Evolutionary conservation across 2,329 filamentous ascomycete species (phyloP).

Genomic region (Aureobasidium namibiae): DNA sequence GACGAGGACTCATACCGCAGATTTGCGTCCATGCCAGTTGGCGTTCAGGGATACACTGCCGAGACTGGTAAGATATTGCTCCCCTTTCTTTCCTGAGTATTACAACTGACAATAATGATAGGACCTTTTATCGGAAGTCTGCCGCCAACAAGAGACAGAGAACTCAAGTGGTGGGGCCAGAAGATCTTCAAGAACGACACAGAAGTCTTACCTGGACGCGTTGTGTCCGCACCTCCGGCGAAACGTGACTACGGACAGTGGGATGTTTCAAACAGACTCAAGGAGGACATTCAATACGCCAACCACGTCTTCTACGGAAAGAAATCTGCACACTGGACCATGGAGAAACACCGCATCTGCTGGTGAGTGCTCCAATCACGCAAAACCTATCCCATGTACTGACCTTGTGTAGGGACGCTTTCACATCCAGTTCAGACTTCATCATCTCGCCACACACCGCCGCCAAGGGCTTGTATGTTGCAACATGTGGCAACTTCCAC

Average conservation of each 20-base stretch:
- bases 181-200: constrained; percentile 51
- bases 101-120: constrained; percentile 21
- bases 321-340: constrained; percentile 47
- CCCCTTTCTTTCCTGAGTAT: not conserved
- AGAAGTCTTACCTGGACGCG: constrained; percentile 44
- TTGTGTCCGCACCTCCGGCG: constrained; percentile 50
- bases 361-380: constrained; percentile 43
- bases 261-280: constrained; percentile 48
- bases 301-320: constrained; percentile 53
- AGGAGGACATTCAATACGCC: constrained; percentile 51
- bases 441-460: constrained; percentile 39
- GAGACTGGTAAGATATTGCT: constrained; percentile 21
- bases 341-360: constrained; percentile 57
- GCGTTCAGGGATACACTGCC: constrained; percentile 38
- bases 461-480: constrained; percentile 34
- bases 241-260: constrained; percentile 54
- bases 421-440: constrained; percentile 49
- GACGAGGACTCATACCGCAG: constrained; percentile 29
- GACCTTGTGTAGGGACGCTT: constrained; percentile 48
- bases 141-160: constrained; percentile 40
- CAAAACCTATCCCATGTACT: constrained; percentile 10
- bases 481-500: constrained; percentile 37
- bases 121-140: constrained; percentile 51
- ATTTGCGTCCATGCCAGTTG: constrained; percentile 36
- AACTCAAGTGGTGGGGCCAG: constrained; percentile 55